Evolutionary conservation across 441 rosid genomes (phyloP).

Genomic region (Caryocar brasiliense): DNA sequence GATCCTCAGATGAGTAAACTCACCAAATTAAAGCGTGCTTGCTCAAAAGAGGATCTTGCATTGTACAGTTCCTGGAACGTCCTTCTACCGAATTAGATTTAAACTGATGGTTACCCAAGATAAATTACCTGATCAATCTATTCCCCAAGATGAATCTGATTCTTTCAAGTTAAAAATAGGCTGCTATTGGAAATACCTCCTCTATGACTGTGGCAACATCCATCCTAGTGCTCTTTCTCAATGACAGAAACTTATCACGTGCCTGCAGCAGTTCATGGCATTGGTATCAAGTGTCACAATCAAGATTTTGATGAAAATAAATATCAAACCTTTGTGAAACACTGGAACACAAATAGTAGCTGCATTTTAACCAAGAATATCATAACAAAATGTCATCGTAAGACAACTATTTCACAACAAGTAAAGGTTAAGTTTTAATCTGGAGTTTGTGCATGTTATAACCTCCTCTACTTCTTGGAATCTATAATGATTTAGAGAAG

Average conservation of each 20-base stretch:
- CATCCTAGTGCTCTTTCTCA: conserved; percentile 70
- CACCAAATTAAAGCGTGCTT: conserved; percentile 81
- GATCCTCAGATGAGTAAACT: conserved; percentile 3
- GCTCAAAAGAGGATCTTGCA: conserved; percentile 75
- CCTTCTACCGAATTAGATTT: conserved; percentile 43
- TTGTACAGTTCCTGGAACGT: conserved; percentile 66
- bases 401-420: too few species aligned
- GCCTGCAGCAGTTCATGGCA: conserved; percentile 42
- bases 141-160: conserved; percentile 1
- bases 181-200: conserved; percentile 42
- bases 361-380: too few species aligned
- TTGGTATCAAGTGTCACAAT: conserved; percentile 12
- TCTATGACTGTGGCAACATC: conserved; percentile 68
- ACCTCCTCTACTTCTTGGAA: too few species aligned
- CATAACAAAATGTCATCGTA: too few species aligned
- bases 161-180: conserved; percentile 3
- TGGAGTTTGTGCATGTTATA: too few species aligned
- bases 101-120: conserved; percentile 20
- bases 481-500: too few species aligned
- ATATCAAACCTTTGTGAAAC: background rate
- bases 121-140: conserved; percentile 12
- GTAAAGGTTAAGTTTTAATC: too few species aligned
- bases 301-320: background rate
- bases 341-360: too few species aligned
- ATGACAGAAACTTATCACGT: conserved; percentile 75